Percentiles rank a stretch among this genome's conserved stretches.
Conservation (phyloP, 1,139 yeast genomes). For the Hemisphaericaspora xylanilytica region DNA sequence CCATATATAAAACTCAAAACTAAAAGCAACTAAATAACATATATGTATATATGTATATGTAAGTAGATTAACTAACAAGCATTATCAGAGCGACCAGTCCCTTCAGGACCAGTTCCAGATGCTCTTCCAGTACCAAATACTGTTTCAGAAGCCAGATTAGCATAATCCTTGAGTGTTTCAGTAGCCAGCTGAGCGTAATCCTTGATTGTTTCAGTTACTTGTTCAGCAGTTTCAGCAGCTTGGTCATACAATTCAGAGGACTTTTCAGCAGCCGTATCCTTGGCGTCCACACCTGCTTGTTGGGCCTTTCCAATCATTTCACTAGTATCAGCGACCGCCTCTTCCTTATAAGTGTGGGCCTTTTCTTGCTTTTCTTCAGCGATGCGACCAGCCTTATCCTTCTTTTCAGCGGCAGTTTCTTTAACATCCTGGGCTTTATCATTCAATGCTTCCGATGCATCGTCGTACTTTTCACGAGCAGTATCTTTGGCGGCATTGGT, state of each 20-base stretch:
- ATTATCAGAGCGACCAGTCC: conserved; percentile 2
- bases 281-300: conserved; percentile 33
- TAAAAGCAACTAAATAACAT: background rate
- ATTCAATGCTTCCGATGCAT: background rate
- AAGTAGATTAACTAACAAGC: conserved; percentile 1
- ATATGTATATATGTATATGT: no score
- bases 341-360: background rate
- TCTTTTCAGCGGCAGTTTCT: background rate
- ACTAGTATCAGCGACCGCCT: conserved; percentile 29
- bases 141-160: conserved; percentile 44
- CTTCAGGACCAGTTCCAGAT: background rate
- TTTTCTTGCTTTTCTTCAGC: conserved; percentile 8
- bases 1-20: no score
- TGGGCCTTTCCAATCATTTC: conserved; percentile 35
- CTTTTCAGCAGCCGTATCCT: conserved; percentile 23
- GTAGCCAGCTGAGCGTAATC: conserved; percentile 1
- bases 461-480: background rate
- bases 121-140: conserved; percentile 26
- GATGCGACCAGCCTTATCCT: background rate
- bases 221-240: background rate
- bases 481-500: background rate
- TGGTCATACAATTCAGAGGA: conserved; percentile 14
- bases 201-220: background rate
- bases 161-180: conserved; percentile 14
- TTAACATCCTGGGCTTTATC: background rate